phyloP scores from a whole-genome alignment of 1,284 basidiomycete species.

The Austroboletus rostrupii region DNA sequence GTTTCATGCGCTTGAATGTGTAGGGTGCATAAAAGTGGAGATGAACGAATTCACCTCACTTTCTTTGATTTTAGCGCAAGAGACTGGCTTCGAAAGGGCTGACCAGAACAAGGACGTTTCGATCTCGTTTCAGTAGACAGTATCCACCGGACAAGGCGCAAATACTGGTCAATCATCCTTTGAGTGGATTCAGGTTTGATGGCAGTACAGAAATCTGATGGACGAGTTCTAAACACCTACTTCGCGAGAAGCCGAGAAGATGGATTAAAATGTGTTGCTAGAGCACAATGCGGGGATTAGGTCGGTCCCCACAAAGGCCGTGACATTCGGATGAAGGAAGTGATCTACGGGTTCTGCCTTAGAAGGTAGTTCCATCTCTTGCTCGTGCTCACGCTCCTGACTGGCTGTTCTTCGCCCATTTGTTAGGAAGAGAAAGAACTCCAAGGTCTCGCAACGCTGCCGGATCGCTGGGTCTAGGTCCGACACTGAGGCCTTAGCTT shows the following conservation, averaged over 20 bases:
- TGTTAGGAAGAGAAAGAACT: constrained; percentile 8
- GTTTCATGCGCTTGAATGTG: no score
- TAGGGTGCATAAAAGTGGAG: no score
- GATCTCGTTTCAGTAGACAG: constrained; percentile 18
- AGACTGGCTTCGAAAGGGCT: constrained; percentile 43
- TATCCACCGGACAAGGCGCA: constrained; percentile 42
- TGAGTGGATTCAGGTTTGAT: background rate
- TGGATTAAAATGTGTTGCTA: background rate
- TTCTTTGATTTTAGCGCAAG: constrained; percentile 33
- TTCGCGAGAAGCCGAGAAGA: background rate
- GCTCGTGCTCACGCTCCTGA: constrained; percentile 38
- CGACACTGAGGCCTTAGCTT: background rate
- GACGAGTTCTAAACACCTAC: constrained; percentile 5
- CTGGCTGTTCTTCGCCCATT: constrained; percentile 38
- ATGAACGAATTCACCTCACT: no score
- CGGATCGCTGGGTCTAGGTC: background rate
- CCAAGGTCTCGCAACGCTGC: constrained; percentile 18
- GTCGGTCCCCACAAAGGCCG: constrained; percentile 20
- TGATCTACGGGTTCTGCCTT: background rate
- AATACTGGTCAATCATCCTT: constrained; percentile 25
- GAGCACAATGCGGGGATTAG: background rate
- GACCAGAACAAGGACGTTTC: constrained; percentile 30
- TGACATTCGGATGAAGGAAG: constrained; percentile 9
- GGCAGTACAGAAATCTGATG: constrained; percentile 21
- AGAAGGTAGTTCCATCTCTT: background rate